These are phyloP conservation scores for Adansonia digitata DNA, from an alignment of 345 rosid species.

Conservation along the genomic window DNA sequence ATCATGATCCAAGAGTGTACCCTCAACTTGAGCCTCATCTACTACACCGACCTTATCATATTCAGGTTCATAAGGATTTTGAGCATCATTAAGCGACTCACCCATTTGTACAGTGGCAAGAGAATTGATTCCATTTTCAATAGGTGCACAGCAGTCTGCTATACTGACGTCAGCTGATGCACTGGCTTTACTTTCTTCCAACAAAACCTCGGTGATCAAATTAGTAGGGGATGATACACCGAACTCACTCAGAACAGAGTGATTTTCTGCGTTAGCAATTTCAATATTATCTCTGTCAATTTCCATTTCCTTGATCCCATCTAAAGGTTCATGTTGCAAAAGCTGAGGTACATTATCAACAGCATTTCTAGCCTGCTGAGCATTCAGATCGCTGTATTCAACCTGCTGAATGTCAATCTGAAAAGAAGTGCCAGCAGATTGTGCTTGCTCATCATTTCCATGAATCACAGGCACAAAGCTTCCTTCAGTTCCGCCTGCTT, in stretches of 20 bases:
- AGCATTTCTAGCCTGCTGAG: slow-evolving; percentile 23
- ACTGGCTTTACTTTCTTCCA: slow-evolving; percentile 38
- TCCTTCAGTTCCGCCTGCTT: slow-evolving; percentile 36
- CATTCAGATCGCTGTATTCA: slow-evolving; percentile 19
- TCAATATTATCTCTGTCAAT: slow-evolving; percentile 29
- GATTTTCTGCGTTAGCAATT: slow-evolving; percentile 41
- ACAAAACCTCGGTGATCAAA: slow-evolving; percentile 15
- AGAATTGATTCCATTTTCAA: slow-evolving; percentile 21
- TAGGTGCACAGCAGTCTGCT: slow-evolving; percentile 20
- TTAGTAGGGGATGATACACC: slow-evolving; percentile 15
- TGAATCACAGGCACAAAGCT: slow-evolving; percentile 17
- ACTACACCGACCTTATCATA: slow-evolving; percentile 17
- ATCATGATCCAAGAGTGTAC: slow-evolving; percentile 29
- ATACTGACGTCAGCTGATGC: slow-evolving; percentile 24
- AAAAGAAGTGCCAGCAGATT: slow-evolving; percentile 23
- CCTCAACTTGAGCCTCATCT: slow-evolving; percentile 28
- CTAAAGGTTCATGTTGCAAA: slow-evolving; percentile 36
- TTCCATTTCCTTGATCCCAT: slow-evolving; percentile 41
- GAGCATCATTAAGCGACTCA: slow-evolving; percentile 33
- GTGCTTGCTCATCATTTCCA: slow-evolving; percentile 28
- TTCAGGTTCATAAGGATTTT: slow-evolving; percentile 27
- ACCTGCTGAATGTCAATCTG: slow-evolving; percentile 23
- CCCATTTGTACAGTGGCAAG: slow-evolving; percentile 28
- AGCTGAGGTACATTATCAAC: slow-evolving; percentile 20
- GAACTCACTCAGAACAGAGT: slow-evolving; percentile 21